Percentiles rank a stretch among this genome's conserved stretches.
Conservation (phyloP, 1,284 basidiomycete genomes). For the Tremellales sp. region DNA sequence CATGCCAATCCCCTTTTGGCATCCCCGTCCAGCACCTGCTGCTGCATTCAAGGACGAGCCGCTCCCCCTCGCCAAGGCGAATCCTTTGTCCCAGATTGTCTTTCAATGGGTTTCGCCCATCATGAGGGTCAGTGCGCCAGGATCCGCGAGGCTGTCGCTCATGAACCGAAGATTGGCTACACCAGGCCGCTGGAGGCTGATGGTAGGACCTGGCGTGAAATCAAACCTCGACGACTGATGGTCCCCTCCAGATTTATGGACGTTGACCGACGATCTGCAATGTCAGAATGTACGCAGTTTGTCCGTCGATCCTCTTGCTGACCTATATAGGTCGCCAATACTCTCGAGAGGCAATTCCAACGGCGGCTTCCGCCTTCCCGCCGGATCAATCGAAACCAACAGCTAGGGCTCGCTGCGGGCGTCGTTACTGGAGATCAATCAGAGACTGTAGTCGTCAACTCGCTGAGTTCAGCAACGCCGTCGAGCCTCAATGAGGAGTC, state of each 20-base stretch:
- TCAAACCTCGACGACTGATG: neutral
- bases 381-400: neutral
- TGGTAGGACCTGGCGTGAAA: conserved; percentile 16
- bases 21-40: conserved; percentile 22
- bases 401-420: too few species aligned
- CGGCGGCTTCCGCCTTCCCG: neutral
- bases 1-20: conserved; percentile 31
- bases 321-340: conserved; percentile 9
- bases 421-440: too few species aligned
- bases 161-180: conserved; percentile 30
- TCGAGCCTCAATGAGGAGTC: too few species aligned
- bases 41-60: conserved; percentile 15
- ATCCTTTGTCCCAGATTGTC: conserved; percentile 15
- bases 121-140: too few species aligned
- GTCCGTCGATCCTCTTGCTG: conserved; percentile 1
- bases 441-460: too few species aligned
- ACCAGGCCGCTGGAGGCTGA: conserved; percentile 27
- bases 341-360: conserved; percentile 6
- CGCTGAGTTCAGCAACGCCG: too few species aligned
- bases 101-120: conserved; percentile 32
- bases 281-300: conserved; percentile 19
- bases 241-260: conserved; percentile 24
- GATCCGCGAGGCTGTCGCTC: too few species aligned
- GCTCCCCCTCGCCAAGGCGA: conserved; percentile 19
- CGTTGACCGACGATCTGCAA: conserved; percentile 15